Evolutionary conservation across 2,329 filamentous ascomycete species (phyloP).

Genomic region (Fusarium phyllophilum): DNA sequence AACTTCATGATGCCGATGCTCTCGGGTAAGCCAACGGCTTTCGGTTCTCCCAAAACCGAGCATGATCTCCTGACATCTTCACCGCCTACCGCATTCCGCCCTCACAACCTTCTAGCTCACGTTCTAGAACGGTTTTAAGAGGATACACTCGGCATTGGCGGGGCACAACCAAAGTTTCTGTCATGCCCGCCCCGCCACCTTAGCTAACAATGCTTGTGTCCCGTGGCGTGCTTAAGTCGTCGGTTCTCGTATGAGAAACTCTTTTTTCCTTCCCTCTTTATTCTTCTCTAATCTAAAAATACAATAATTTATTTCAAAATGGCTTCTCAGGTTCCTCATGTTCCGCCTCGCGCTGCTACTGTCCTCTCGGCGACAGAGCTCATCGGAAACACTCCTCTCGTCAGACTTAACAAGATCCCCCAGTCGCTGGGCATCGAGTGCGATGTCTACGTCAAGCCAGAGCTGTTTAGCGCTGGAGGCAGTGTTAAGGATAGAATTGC

Average conservation of each 20-base stretch:
- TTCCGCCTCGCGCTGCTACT: conserved; percentile 49
- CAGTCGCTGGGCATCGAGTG: conserved; percentile 90
- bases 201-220: conserved; percentile 32
- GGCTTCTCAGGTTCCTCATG: conserved; percentile 46
- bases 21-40: conserved; percentile 16
- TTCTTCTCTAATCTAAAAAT: background rate
- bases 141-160: conserved; percentile 47
- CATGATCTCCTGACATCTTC: background rate
- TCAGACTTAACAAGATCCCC: conserved; percentile 91
- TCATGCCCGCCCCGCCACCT: conserved; percentile 29
- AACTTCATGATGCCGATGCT: conserved; percentile 5
- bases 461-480: conserved; percentile 93
- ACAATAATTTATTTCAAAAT: conserved; percentile 20
- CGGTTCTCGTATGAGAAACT: conserved; percentile 25
- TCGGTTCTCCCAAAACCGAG: conserved; percentile 1
- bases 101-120: conserved; percentile 9
- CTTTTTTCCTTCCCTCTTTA: background rate
- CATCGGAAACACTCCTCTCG: conserved; percentile 95
- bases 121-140: conserved; percentile 30
- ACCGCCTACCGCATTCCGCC: conserved; percentile 17
- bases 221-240: conserved; percentile 41
- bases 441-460: conserved; percentile 89
- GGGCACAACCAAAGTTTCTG: conserved; percentile 34
- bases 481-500: conserved; percentile 97
- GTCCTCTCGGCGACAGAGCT: conserved; percentile 79